phyloP scores from a whole-genome alignment of 2,329 filamentous ascomycete species.

The Paramyrothecium roridum region DNA sequence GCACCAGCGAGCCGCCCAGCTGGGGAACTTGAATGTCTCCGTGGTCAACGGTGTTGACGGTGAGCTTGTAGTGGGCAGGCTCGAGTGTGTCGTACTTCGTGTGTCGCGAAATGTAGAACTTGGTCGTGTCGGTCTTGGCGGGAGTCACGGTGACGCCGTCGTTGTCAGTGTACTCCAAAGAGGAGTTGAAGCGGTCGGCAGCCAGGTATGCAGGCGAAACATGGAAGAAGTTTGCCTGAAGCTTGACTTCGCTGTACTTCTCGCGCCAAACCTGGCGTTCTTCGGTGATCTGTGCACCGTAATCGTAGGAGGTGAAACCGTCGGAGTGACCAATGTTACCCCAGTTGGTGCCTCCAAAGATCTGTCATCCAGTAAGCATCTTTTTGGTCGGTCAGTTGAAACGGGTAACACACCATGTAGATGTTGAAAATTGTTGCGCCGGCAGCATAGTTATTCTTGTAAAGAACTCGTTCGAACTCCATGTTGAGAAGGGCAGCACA shows the following conservation, averaged over 20 bases:
- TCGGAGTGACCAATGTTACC: conserved; percentile 67
- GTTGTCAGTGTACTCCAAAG: conserved; percentile 26
- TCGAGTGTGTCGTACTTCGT: conserved; percentile 49
- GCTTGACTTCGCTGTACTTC: conserved; percentile 72
- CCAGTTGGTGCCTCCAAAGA: conserved; percentile 74
- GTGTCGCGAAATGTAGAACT: conserved; percentile 61
- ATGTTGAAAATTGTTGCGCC: conserved; percentile 63
- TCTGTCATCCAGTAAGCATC: conserved; percentile 28
- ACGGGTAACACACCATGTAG: conserved; percentile 57
- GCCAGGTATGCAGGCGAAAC: conserved; percentile 65
- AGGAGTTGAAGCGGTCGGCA: conserved; percentile 33
- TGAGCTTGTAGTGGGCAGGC: conserved; percentile 58
- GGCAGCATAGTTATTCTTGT: conserved; percentile 66
- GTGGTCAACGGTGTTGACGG: conserved; percentile 45
- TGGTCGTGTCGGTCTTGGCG: conserved; percentile 45
- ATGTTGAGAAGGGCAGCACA: conserved; percentile 61
- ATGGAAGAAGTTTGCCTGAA: conserved; percentile 68
- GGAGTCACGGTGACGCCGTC: conserved; percentile 55
- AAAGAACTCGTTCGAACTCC: conserved; percentile 70
- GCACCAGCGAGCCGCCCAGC: conserved; percentile 46
- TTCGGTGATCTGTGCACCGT: conserved; percentile 54
- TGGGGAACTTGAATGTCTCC: conserved; percentile 41
- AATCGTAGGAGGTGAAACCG: conserved; percentile 51
- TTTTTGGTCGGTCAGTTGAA: background rate
- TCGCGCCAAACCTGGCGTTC: conserved; percentile 62